Conservation (phyloP, 2,329 filamentous ascomycete species). For the Pseudogymnoascus sp. region DNA sequence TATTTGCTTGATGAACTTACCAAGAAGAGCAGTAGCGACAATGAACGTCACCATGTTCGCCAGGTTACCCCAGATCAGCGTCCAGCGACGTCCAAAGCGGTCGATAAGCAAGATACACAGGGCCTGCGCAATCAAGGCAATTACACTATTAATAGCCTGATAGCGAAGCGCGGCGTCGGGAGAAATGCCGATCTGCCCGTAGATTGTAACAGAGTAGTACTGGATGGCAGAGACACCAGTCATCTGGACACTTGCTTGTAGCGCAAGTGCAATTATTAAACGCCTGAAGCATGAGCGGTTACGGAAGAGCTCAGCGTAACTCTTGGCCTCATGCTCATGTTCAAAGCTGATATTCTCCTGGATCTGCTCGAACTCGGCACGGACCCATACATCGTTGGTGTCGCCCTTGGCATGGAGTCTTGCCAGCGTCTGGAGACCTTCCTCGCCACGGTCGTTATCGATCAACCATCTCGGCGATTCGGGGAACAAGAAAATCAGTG, state of each 20-base stretch:
- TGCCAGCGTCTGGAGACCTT: slow-evolving; percentile 50
- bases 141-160: slow-evolving; percentile 56
- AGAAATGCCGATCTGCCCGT: slow-evolving; percentile 50
- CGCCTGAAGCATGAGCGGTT: slow-evolving; percentile 54
- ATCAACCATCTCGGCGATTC: slow-evolving; percentile 55
- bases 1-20: slow-evolving; percentile 16
- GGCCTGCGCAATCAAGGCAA: slow-evolving; percentile 52
- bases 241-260: slow-evolving; percentile 60
- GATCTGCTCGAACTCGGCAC: slow-evolving; percentile 55
- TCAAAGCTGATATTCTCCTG: slow-evolving; percentile 54
- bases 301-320: slow-evolving; percentile 52
- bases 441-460: slow-evolving; percentile 47
- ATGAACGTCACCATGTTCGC: slow-evolving; percentile 66
- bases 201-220: slow-evolving; percentile 53
- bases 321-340: slow-evolving; percentile 55
- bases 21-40: slow-evolving; percentile 49
- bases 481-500: slow-evolving; percentile 55
- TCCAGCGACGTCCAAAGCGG: slow-evolving; percentile 60
- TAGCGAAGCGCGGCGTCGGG: slow-evolving; percentile 51
- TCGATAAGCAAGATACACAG: slow-evolving; percentile 58
- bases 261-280: slow-evolving; percentile 50
- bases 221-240: slow-evolving; percentile 58
- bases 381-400: slow-evolving; percentile 50
- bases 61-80: slow-evolving; percentile 64
- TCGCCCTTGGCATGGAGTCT: slow-evolving; percentile 54